Evolutionary conservation across 192 early-diverging fungal species (phyloP).

Genomic region (Lobosporangium transversale): DNA sequence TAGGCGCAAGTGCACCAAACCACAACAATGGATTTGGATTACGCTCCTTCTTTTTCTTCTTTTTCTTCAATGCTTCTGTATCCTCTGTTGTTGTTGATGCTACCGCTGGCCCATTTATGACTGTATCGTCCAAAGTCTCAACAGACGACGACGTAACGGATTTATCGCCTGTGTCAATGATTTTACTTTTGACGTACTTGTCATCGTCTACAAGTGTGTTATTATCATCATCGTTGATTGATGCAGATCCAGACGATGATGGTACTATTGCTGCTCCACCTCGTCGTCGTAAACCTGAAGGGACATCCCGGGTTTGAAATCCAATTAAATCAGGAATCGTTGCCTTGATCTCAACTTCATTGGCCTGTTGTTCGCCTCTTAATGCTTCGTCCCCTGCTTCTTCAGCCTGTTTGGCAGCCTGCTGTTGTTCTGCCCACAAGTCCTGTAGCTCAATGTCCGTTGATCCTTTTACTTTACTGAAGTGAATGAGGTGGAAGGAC

Average conservation of each 20-base stretch:
- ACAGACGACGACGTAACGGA: no score
- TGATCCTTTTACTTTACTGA: constrained; percentile 9
- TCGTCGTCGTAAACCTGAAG: constrained; percentile 1
- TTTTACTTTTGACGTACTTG: not conserved
- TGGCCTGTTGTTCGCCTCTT: not conserved
- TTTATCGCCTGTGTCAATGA: not conserved
- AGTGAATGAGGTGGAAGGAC: not conserved
- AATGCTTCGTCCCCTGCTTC: not conserved
- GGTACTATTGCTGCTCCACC: not conserved
- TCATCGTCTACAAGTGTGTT: not conserved
- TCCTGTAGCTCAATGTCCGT: constrained; percentile 9
- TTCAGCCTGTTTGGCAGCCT: constrained; percentile 1
- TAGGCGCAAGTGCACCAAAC: constrained; percentile 52
- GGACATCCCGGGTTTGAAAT: not conserved
- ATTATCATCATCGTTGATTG: not conserved
- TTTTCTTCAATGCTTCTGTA: not conserved
- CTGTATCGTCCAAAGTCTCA: no score
- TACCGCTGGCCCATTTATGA: not conserved
- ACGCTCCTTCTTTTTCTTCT: constrained; percentile 39
- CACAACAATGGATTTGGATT: constrained; percentile 46
- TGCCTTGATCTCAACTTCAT: no score
- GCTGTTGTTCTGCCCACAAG: constrained; percentile 12
- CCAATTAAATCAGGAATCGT: no score
- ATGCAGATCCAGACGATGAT: not conserved
- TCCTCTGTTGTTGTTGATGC: not conserved